Evolutionary conservation across 208 protist genomes (phyloP).

Genomic region (Crithidia thermophila): DNA sequence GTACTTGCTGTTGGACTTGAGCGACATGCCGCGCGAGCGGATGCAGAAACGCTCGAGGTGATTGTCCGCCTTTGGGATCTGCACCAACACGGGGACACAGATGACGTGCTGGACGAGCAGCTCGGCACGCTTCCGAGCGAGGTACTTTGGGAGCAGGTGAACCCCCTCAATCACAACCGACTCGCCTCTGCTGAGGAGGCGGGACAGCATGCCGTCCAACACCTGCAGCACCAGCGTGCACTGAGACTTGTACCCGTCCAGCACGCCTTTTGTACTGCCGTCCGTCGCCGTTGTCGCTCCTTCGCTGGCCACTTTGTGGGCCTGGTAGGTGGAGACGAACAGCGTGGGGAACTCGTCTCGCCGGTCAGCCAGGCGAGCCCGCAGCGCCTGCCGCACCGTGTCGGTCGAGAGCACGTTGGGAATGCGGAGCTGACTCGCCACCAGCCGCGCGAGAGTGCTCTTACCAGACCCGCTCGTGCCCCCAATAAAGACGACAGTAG

Average conservation of each 20-base stretch:
- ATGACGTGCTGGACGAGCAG: slow-evolving; percentile 38
- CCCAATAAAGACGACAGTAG: slow-evolving; percentile 88
- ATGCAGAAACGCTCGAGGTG: slow-evolving; percentile 91
- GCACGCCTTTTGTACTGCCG: slow-evolving; percentile 1
- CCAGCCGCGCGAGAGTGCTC: slow-evolving; percentile 80
- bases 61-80: slow-evolving; percentile 81
- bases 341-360: slow-evolving; percentile 44
- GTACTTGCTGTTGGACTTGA: slow-evolving; percentile 91
- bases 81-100: slow-evolving; percentile 66
- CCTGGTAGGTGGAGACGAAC: slow-evolving; percentile 73
- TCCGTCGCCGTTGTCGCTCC: neutral
- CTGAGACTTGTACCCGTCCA: slow-evolving; percentile 27
- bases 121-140: slow-evolving; percentile 34
- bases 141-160: slow-evolving; percentile 51
- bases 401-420: slow-evolving; percentile 91
- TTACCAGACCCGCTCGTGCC: slow-evolving; percentile 94
- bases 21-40: slow-evolving; percentile 89
- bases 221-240: slow-evolving; percentile 9
- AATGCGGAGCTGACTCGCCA: slow-evolving; percentile 85
- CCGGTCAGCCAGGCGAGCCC: slow-evolving; percentile 32
- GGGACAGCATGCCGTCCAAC: slow-evolving; percentile 16
- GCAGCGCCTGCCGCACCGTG: slow-evolving; percentile 88
- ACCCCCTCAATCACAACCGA: slow-evolving; percentile 69
- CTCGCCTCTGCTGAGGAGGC: slow-evolving; percentile 25
- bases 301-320: slow-evolving; percentile 17